Evolutionary conservation across 2,329 filamentous ascomycete species (phyloP).

Genomic region (Lachnellula suecica): DNA sequence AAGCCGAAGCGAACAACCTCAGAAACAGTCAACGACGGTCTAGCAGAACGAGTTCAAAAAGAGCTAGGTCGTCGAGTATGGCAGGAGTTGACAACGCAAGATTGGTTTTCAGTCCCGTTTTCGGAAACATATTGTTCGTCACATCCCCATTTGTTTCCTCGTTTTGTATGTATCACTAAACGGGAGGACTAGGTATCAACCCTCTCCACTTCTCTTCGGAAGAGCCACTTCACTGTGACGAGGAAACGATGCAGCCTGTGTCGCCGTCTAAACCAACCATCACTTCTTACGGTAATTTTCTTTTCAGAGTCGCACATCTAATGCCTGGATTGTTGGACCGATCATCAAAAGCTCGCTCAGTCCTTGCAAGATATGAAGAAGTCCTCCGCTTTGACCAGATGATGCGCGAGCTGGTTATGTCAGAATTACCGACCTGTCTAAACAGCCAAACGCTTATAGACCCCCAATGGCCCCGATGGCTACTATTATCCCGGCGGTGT

Average conservation of each 20-base stretch:
- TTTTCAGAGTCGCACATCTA: slow-evolving; percentile 14
- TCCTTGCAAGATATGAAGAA: slow-evolving; percentile 19
- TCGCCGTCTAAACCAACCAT: slow-evolving; percentile 11
- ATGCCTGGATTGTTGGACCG: slow-evolving; percentile 20
- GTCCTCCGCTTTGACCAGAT: slow-evolving; percentile 18
- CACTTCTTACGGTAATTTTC: slow-evolving; percentile 16
- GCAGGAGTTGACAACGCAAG: slow-evolving; percentile 20
- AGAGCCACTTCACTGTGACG: slow-evolving; percentile 16
- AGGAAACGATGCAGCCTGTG: slow-evolving; percentile 14
- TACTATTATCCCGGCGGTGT: slow-evolving; percentile 13
- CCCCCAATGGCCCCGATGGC: slow-evolving; percentile 16
- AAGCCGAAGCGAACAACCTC: slow-evolving; percentile 16
- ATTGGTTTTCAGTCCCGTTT: slow-evolving; percentile 24
- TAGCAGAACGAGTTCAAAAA: slow-evolving; percentile 8
- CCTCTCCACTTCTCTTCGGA: slow-evolving; percentile 16
- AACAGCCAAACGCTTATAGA: slow-evolving; percentile 17
- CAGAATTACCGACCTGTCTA: slow-evolving; percentile 17
- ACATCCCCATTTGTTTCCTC: background rate
- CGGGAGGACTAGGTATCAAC: slow-evolving; percentile 11
- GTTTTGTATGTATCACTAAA: background rate
- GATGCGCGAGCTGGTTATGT: slow-evolving; percentile 20
- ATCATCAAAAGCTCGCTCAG: slow-evolving; percentile 5
- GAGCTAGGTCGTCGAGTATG: slow-evolving; percentile 18
- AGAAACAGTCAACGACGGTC: slow-evolving; percentile 12
- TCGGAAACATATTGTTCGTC: slow-evolving; percentile 20